A percentile compares a stretch with the other conserved stretches of the same genome.
phyloP scores from a whole-genome alignment of 768 basidiomycete genomes.

The Fibroporia radiculosa region DNA sequence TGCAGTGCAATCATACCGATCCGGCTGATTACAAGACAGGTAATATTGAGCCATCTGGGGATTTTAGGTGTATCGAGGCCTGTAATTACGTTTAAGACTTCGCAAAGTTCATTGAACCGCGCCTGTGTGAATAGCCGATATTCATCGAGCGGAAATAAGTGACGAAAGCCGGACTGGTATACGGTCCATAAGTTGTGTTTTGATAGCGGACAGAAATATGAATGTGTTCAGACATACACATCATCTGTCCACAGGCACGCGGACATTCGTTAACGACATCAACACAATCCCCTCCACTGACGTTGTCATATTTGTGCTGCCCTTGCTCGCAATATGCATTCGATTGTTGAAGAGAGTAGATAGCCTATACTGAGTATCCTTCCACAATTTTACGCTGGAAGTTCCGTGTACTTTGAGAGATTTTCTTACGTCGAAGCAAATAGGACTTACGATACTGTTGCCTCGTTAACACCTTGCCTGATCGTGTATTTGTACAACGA shows the following conservation, averaged over 20 bases:
- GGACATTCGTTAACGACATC: not conserved
- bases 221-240: not conserved
- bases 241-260: not conserved
- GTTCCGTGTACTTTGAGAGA: not conserved
- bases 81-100: too few species aligned
- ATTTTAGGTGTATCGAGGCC: too few species aligned
- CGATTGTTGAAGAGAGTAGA: constrained; percentile 16
- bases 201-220: too few species aligned
- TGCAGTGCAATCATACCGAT: constrained; percentile 11
- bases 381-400: constrained; percentile 37
- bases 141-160: too few species aligned
- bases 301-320: constrained; percentile 1
- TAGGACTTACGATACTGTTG: constrained; percentile 37
- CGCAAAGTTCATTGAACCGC: too few species aligned
- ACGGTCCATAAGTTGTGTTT: too few species aligned
- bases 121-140: too few species aligned
- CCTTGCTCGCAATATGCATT: not conserved
- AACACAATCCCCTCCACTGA: constrained; percentile 1
- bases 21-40: not conserved
- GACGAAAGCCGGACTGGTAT: too few species aligned
- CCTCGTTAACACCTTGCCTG: constrained; percentile 30
- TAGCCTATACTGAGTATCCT: constrained; percentile 31
- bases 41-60: not conserved
- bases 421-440: not conserved
- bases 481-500: constrained; percentile 39